phyloP scores from a whole-genome alignment of 1,284 basidiomycete species.

The Fereydounia khargensis region DNA sequence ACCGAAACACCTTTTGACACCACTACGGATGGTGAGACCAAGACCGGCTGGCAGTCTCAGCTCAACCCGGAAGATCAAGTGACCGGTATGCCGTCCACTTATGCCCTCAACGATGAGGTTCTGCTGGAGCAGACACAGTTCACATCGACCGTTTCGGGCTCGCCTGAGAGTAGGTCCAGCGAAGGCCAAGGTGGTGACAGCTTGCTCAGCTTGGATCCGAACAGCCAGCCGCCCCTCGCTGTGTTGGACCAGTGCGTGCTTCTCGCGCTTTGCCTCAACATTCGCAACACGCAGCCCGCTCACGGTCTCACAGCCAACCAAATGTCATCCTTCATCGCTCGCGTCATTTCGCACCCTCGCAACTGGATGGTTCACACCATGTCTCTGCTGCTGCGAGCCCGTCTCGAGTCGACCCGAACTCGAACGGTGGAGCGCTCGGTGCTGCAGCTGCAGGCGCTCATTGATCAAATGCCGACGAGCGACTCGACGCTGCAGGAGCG shows the following conservation, averaged over 20 bases:
- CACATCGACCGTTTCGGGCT: constrained; percentile 64
- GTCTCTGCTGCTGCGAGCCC: constrained; percentile 52
- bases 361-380: constrained; percentile 58
- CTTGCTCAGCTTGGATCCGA: constrained; percentile 70
- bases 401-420: constrained; percentile 49
- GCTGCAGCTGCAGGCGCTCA: constrained; percentile 54
- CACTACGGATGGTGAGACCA: constrained; percentile 34
- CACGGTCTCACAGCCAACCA: constrained; percentile 56
- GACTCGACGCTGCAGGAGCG: constrained; percentile 56
- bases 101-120: constrained; percentile 91
- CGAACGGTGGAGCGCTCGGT: constrained; percentile 52
- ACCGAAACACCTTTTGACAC: background rate
- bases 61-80: constrained; percentile 35
- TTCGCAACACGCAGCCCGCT: constrained; percentile 49
- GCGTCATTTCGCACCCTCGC: constrained; percentile 45
- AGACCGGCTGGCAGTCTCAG: constrained; percentile 31
- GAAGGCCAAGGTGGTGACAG: constrained; percentile 35
- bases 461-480: constrained; percentile 56
- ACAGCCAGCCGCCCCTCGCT: constrained; percentile 67
- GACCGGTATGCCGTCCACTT: constrained; percentile 67
- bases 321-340: constrained; percentile 51
- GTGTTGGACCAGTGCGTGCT: constrained; percentile 52
- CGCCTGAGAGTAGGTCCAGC: too few species aligned
- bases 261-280: constrained; percentile 52
- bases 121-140: constrained; percentile 91